Evolutionary conservation across 1,139 yeast genomes (phyloP).

Genomic region (Tardiomyces blankii): DNA sequence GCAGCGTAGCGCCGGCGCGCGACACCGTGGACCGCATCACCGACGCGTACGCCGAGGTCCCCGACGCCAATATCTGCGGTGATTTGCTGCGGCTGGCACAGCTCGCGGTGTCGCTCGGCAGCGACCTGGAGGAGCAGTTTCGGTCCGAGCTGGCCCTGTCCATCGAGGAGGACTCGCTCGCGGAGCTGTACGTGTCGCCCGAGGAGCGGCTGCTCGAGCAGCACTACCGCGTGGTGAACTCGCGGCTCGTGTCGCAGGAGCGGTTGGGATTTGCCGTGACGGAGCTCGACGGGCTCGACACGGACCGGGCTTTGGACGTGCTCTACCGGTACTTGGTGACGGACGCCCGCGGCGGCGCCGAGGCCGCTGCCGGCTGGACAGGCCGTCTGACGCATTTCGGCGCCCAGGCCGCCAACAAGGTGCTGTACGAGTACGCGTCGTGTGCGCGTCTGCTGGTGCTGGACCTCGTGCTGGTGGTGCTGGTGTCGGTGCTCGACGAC

Average conservation of each 20-base stretch:
- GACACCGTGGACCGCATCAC: background rate
- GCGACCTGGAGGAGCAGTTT: background rate
- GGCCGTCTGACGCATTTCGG: conserved; percentile 11
- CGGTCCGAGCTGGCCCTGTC: background rate
- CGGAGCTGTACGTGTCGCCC: conserved; percentile 2
- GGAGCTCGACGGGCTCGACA: background rate
- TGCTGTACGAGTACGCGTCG: conserved; percentile 11
- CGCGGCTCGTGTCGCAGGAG: conserved; percentile 1
- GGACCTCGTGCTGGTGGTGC: conserved; percentile 13
- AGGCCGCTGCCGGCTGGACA: background rate
- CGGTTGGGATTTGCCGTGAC: background rate
- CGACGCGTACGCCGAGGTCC: background rate
- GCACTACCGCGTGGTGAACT: conserved; percentile 1
- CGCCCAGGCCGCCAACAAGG: conserved; percentile 8
- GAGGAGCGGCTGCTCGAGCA: conserved; percentile 4
- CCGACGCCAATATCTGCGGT: background rate
- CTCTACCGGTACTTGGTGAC: background rate
- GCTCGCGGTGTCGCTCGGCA: background rate
- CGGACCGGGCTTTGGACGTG: conserved; percentile 2
- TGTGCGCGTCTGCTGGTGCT: conserved; percentile 9
- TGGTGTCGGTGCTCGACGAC: conserved; percentile 2
- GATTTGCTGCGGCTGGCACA: background rate
- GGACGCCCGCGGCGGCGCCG: background rate
- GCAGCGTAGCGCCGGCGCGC: conserved; percentile 9
- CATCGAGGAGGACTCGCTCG: conserved; percentile 4